Evolutionary conservation across 1,284 basidiomycete genomes (phyloP).

Genomic region (Volvariella surrecta): DNA sequence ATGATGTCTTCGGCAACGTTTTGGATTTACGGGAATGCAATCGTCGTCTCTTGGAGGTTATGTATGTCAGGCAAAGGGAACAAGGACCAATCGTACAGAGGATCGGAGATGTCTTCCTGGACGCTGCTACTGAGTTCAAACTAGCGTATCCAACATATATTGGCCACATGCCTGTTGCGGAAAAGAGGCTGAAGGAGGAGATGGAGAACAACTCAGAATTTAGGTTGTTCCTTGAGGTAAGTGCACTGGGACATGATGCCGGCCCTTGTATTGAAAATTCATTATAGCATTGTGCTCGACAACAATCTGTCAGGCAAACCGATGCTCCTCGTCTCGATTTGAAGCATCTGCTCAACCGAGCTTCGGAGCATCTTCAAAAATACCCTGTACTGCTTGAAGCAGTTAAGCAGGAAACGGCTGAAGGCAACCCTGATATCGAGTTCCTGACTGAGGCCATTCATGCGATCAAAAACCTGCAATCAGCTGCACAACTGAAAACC

Average conservation of each 20-base stretch:
- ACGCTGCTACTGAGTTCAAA: slow-evolving; percentile 84
- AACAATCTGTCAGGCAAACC: slow-evolving; percentile 34
- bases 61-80: slow-evolving; percentile 86
- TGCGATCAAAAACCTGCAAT: slow-evolving; percentile 72
- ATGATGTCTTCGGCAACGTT: slow-evolving; percentile 84
- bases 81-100: slow-evolving; percentile 76
- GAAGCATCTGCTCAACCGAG: slow-evolving; percentile 81
- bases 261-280: background rate
- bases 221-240: slow-evolving; percentile 80
- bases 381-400: slow-evolving; percentile 86
- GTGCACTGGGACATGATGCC: slow-evolving; percentile 9
- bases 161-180: slow-evolving; percentile 79
- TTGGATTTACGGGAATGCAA: slow-evolving; percentile 80
- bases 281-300: slow-evolving; percentile 37
- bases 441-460: slow-evolving; percentile 72
- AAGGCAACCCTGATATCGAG: slow-evolving; percentile 73
- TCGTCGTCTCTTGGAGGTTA: slow-evolving; percentile 71
- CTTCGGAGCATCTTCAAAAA: slow-evolving; percentile 83
- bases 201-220: slow-evolving; percentile 78
- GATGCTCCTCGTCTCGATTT: slow-evolving; percentile 76
- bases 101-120: slow-evolving; percentile 88
- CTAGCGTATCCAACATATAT: slow-evolving; percentile 83
- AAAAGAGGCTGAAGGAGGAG: slow-evolving; percentile 82
- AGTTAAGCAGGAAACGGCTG: slow-evolving; percentile 72
- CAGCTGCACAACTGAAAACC: slow-evolving; percentile 70